Conservation (phyloP, 108 stramenopile species). For the Skeletonema menzelii region DNA sequence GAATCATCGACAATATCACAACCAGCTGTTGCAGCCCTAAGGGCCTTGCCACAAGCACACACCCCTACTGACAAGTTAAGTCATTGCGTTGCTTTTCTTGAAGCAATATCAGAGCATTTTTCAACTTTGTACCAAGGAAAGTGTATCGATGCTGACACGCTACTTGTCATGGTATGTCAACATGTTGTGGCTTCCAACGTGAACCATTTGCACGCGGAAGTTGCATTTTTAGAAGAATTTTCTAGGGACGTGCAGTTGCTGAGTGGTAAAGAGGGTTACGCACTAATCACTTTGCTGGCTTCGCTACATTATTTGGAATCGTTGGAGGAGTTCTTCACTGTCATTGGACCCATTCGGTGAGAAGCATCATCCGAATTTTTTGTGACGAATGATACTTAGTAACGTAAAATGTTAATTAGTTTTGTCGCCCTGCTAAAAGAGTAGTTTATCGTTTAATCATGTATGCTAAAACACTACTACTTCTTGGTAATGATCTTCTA, state of each 20-base stretch:
- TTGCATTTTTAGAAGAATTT: slow-evolving; percentile 89
- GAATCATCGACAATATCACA: slow-evolving; percentile 35
- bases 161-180: slow-evolving; percentile 82
- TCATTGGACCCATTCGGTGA: neutral
- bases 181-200: slow-evolving; percentile 75
- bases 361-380: too few relatives aligned
- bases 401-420: too few relatives aligned
- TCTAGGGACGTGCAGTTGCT: slow-evolving; percentile 82
- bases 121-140: slow-evolving; percentile 23
- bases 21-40: slow-evolving; percentile 57
- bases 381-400: too few relatives aligned
- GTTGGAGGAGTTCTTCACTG: slow-evolving; percentile 46
- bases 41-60: slow-evolving; percentile 59
- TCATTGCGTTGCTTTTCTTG: slow-evolving; percentile 71
- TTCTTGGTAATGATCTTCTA: too few relatives aligned
- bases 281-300: slow-evolving; percentile 83
- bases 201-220: slow-evolving; percentile 68
- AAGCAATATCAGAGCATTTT: slow-evolving; percentile 72
- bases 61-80: slow-evolving; percentile 74
- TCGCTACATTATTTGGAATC: slow-evolving; percentile 82
- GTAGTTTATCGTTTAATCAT: too few relatives aligned
- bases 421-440: too few relatives aligned
- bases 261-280: slow-evolving; percentile 86
- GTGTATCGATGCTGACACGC: slow-evolving; percentile 72
- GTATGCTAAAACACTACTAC: too few relatives aligned